phyloP scores from a whole-genome alignment of 2,329 filamentous ascomycete species.

The Zasmidium cellare region DNA sequence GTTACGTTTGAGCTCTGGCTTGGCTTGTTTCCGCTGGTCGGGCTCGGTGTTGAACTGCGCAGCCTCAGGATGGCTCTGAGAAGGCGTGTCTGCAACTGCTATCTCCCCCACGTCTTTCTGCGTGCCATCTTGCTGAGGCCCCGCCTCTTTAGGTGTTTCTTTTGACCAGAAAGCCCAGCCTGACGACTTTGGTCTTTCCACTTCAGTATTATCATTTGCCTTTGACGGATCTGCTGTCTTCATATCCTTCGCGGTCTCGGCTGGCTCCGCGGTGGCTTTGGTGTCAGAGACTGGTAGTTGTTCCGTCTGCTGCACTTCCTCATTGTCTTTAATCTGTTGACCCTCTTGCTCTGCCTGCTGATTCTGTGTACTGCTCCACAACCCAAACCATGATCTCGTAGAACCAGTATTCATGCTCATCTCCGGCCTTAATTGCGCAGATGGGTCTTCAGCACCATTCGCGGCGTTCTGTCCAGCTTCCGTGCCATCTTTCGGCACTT shows the following conservation, averaged over 20 bases:
- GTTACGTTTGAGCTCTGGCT: conserved; percentile 20
- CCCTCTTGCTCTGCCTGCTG: conserved; percentile 30
- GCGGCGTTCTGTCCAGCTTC: not conserved
- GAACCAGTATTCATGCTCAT: conserved; percentile 21
- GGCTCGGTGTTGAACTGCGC: conserved; percentile 51
- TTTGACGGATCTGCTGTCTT: conserved; percentile 5
- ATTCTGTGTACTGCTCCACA: conserved; percentile 52
- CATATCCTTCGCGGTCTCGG: conserved; percentile 6
- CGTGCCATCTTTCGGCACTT: not conserved
- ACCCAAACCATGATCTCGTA: conserved; percentile 49
- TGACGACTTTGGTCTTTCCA: conserved; percentile 48
- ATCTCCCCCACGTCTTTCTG: conserved; percentile 55
- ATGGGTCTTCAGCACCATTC: conserved; percentile 4
- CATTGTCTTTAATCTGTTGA: conserved; percentile 17
- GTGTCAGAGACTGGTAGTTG: conserved; percentile 21
- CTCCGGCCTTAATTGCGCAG: conserved; percentile 21
- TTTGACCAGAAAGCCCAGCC: conserved; percentile 83
- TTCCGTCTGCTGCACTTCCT: conserved; percentile 18
- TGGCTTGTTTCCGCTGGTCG: conserved; percentile 19
- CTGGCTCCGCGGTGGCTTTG: conserved; percentile 10
- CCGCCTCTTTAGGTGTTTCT: conserved; percentile 47
- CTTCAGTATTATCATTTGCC: conserved; percentile 3
- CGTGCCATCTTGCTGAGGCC: conserved; percentile 58
- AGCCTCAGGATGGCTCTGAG: conserved; percentile 51
- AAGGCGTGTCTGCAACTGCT: conserved; percentile 52